Percentiles rank a stretch among this genome's conserved stretches.
phyloP scores from a whole-genome alignment of 1,284 basidiomycete species.

The Rhodofomes roseus region DNA sequence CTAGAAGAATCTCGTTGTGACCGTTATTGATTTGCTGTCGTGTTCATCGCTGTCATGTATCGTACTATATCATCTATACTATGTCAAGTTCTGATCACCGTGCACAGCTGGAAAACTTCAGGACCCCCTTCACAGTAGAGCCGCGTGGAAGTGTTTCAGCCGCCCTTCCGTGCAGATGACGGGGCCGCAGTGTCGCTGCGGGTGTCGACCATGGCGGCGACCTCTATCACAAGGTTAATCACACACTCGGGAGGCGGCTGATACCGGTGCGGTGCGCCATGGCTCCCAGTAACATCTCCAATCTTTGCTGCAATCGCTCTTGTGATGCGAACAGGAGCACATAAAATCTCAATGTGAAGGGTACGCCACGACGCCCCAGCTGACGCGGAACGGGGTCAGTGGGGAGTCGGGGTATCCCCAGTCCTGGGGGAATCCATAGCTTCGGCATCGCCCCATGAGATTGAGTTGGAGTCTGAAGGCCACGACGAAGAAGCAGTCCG shows the following conservation, averaged over 20 bases:
- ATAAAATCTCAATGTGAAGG: no score
- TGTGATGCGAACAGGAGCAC: no score
- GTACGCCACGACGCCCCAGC: no score
- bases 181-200: background rate
- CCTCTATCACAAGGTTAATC: background rate
- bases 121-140: background rate
- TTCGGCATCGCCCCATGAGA: background rate
- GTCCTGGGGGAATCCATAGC: no score
- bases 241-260: background rate
- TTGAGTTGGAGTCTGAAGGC: background rate
- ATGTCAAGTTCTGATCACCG: background rate
- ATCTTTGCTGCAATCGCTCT: no score
- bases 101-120: background rate
- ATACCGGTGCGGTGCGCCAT: no score
- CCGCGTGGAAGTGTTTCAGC: background rate
- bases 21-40: background rate
- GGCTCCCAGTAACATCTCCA: no score
- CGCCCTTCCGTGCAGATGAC: background rate
- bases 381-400: no score
- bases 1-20: conserved; percentile 15
- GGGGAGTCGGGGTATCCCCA: no score
- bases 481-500: background rate
- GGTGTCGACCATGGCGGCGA: background rate
- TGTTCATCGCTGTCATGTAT: conserved; percentile 1
- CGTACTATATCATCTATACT: background rate